Conservation (phyloP, 495 filamentous ascomycete species). For the Mytilinidion resinicola region DNA sequence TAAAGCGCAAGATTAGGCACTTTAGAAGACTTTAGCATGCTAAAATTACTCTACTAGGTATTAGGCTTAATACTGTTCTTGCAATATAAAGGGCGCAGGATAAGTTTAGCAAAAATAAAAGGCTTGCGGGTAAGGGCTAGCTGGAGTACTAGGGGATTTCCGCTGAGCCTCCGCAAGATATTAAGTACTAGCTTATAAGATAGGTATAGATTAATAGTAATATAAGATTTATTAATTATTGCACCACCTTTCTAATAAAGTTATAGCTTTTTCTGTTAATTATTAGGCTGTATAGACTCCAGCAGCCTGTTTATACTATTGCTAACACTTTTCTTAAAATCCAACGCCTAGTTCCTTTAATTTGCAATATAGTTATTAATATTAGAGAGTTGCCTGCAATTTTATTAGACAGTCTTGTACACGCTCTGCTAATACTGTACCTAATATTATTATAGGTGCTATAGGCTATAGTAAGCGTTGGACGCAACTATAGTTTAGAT, state of each 20-base stretch:
- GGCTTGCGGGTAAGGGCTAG: background rate
- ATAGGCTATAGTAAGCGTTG: background rate
- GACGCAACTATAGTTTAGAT: background rate
- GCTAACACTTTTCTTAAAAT: background rate
- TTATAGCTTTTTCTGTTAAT: background rate
- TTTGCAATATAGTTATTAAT: background rate
- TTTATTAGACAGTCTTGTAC: background rate
- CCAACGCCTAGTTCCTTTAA: background rate
- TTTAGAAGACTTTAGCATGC: background rate
- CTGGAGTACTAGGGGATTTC: background rate
- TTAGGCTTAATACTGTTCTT: background rate
- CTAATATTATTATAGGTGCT: background rate
- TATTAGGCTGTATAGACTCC: background rate
- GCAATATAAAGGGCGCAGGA: background rate
- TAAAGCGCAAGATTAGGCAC: background rate
- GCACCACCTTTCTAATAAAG: background rate
- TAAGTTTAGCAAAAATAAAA: background rate
- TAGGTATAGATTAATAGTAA: constrained; percentile 1
- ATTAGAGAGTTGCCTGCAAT: background rate
- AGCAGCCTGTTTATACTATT: background rate
- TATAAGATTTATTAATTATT: background rate
- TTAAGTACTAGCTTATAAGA: background rate
- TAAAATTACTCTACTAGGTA: constrained; percentile 1
- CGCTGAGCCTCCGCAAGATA: too few species aligned
- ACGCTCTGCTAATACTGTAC: background rate